Percentiles rank a stretch among this genome's conserved stretches.
These are phyloP conservation scores for Kwoniella dejecticola DNA, from an alignment of 768 basidiomycete species.

Conservation along the genomic window DNA sequence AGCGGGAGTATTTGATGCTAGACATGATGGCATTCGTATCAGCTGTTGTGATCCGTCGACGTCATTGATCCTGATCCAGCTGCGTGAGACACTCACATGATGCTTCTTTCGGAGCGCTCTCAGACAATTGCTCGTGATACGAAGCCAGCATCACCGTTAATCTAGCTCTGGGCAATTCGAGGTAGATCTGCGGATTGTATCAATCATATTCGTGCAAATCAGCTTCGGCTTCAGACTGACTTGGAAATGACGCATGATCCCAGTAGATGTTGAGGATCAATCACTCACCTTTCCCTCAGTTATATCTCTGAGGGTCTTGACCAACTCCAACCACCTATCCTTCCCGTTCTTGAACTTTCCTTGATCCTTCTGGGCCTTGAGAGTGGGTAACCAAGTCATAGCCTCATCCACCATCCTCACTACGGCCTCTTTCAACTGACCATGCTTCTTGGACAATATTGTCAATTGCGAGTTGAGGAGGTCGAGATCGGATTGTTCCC, in stretches of 20 bases:
- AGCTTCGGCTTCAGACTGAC: background rate
- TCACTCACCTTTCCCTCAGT: constrained; percentile 95
- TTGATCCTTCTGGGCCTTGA: constrained; percentile 68
- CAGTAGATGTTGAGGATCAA: background rate
- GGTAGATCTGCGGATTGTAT: constrained; percentile 58
- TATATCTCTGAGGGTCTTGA: constrained; percentile 84
- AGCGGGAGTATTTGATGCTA: constrained; percentile 22
- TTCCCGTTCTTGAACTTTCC: constrained; percentile 62
- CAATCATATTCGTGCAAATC: background rate
- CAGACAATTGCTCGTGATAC: constrained; percentile 75
- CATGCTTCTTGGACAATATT: constrained; percentile 88
- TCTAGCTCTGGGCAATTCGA: constrained; percentile 93
- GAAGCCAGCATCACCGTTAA: constrained; percentile 83
- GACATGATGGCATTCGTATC: background rate
- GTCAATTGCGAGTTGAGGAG: constrained; percentile 65
- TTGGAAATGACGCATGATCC: background rate
- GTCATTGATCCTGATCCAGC: no score
- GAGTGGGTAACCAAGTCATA: constrained; percentile 77
- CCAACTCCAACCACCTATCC: constrained; percentile 65
- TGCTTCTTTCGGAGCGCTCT: constrained; percentile 54
- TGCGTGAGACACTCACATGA: constrained; percentile 48
- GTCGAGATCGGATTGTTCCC: constrained; percentile 69
- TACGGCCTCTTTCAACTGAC: constrained; percentile 86
- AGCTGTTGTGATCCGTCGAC: background rate
- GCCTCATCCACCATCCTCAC: constrained; percentile 88